Percentiles rank a stretch among this genome's conserved stretches.
phyloP scores from a whole-genome alignment of 2,329 filamentous ascomycete genomes.

The Allantophomopsis lycopodina region DNA sequence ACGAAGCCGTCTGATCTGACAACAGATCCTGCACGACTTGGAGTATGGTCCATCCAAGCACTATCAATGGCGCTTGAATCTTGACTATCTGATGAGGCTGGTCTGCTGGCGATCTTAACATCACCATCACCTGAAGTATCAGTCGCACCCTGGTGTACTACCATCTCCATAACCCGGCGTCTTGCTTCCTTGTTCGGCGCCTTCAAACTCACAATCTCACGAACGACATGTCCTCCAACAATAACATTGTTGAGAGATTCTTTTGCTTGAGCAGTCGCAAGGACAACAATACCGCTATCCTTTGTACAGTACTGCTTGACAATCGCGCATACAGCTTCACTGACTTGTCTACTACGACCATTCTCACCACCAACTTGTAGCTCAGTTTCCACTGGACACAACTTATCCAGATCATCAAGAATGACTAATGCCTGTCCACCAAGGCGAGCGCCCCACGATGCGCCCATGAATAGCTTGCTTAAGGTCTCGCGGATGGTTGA shows the following conservation, averaged over 20 bases:
- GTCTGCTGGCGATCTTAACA: constrained; percentile 33
- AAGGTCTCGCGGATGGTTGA: constrained; percentile 85
- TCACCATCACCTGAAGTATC: constrained; percentile 23
- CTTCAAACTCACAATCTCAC: constrained; percentile 80
- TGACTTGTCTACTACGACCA: constrained; percentile 80
- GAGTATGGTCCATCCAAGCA: constrained; percentile 63
- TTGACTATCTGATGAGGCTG: constrained; percentile 33
- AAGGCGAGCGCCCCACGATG: constrained; percentile 80
- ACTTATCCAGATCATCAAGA: constrained; percentile 82
- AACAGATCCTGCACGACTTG: constrained; percentile 28
- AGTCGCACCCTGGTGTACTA: constrained; percentile 43
- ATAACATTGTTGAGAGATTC: constrained; percentile 85
- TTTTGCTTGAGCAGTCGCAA: constrained; percentile 87
- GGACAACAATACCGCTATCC: constrained; percentile 68
- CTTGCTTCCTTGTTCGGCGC: constrained; percentile 88
- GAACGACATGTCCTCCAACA: constrained; percentile 80
- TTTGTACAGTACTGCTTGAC: constrained; percentile 72
- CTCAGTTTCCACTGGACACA: constrained; percentile 90
- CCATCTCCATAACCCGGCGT: constrained; percentile 67
- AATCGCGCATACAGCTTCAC: constrained; percentile 73
- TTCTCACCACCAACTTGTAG: constrained; percentile 90
- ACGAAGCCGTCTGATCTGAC: constrained; percentile 46
- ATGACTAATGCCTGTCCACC: constrained; percentile 77
- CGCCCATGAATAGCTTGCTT: constrained; percentile 70
- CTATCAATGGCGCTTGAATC: constrained; percentile 35